Evolutionary conservation across 768 basidiomycete genomes (phyloP).

Genomic region (Leccinum barrowsii): DNA sequence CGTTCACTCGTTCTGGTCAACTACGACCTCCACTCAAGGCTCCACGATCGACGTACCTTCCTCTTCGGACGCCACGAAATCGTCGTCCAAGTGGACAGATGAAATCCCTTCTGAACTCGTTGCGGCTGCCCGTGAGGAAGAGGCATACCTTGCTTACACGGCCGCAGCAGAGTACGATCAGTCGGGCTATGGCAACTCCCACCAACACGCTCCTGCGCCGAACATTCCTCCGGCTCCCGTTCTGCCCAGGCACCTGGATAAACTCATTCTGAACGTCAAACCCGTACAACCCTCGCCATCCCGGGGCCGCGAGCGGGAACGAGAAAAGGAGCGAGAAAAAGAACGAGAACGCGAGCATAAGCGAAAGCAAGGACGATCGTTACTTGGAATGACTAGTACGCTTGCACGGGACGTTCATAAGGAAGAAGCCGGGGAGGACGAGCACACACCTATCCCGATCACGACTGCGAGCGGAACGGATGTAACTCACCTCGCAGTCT

Average conservation of each 20-base stretch:
- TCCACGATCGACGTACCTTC: slow-evolving; percentile 28
- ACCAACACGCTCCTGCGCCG: slow-evolving; percentile 52
- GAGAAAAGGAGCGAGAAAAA: slow-evolving; percentile 35
- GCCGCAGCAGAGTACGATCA: slow-evolving; percentile 33
- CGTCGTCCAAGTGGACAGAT: slow-evolving; percentile 60
- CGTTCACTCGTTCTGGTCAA: slow-evolving; percentile 44
- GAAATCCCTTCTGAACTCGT: slow-evolving; percentile 76
- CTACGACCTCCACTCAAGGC: slow-evolving; percentile 32
- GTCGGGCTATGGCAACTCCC: slow-evolving; percentile 34
- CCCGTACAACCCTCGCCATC: slow-evolving; percentile 31
- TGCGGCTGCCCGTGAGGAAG: slow-evolving; percentile 81
- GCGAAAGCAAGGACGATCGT: slow-evolving; percentile 30
- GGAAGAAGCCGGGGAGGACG: slow-evolving; percentile 21
- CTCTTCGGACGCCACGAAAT: slow-evolving; percentile 28
- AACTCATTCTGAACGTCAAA: slow-evolving; percentile 78
- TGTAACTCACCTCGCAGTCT: slow-evolving; percentile 31
- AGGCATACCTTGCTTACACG: slow-evolving; percentile 55
- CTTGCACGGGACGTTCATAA: slow-evolving; percentile 27
- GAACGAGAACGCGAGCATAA: slow-evolving; percentile 31
- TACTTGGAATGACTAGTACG: slow-evolving; percentile 35
- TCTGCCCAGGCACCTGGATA: slow-evolving; percentile 89
- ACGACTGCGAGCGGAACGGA: slow-evolving; percentile 39
- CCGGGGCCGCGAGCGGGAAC: slow-evolving; percentile 33
- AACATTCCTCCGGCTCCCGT: slow-evolving; percentile 85
- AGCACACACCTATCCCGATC: slow-evolving; percentile 29